Percentiles rank a stretch among this genome's conserved stretches.
phyloP scores from a whole-genome alignment of 768 basidiomycete species.

The Psilocybe subaeruginosa region DNA sequence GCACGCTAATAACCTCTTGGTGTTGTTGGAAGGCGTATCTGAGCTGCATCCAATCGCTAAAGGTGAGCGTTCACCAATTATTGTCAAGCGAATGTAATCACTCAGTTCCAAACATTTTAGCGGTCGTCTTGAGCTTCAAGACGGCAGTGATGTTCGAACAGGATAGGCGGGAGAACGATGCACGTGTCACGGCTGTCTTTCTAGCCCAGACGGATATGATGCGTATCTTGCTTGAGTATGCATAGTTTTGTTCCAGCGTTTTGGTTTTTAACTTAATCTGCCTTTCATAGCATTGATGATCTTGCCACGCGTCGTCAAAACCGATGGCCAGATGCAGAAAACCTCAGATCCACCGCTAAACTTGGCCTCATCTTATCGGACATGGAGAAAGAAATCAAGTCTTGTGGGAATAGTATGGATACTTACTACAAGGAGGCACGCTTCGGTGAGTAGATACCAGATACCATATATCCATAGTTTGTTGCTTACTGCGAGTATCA shows the following conservation, averaged over 20 bases:
- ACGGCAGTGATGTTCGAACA: conserved; percentile 19
- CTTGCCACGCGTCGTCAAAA: neutral
- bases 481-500: neutral
- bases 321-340: neutral
- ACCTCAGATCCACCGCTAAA: neutral
- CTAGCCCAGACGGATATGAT: conserved; percentile 23
- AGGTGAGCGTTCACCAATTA: conserved; percentile 7
- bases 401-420: conserved; percentile 26
- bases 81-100: neutral
- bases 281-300: conserved; percentile 4
- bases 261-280: neutral
- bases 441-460: conserved; percentile 15
- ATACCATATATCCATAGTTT: neutral
- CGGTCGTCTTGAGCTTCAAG: conserved; percentile 17
- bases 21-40: conserved; percentile 15
- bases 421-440: conserved; percentile 24
- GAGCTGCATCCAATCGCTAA: conserved; percentile 21
- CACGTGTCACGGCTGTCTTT: conserved; percentile 17
- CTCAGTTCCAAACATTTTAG: neutral
- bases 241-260: neutral
- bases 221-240: conserved; percentile 22
- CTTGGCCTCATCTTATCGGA: conserved; percentile 11
- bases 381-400: conserved; percentile 18
- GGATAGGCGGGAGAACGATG: conserved; percentile 21
- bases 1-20: conserved; percentile 21